Percentiles rank a stretch among this genome's conserved stretches.
phyloP scores from a whole-genome alignment of 2,329 filamentous ascomycete species.

The Phialophora tarda region DNA sequence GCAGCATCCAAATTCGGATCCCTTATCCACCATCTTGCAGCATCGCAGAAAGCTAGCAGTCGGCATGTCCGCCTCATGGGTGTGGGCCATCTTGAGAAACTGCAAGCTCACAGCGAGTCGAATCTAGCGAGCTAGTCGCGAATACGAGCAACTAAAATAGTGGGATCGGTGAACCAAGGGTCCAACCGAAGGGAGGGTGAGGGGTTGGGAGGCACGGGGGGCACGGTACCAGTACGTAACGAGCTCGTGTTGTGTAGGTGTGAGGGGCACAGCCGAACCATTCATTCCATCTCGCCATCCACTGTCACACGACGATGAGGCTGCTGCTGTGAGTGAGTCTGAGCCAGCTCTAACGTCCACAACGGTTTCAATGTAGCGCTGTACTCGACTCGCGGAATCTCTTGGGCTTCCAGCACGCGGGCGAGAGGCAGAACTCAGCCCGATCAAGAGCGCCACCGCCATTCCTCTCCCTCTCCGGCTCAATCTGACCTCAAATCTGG shows the following conservation, averaged over 20 bases:
- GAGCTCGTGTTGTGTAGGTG: background rate
- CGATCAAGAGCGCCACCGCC: background rate
- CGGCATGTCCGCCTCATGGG: background rate
- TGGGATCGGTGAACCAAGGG: background rate
- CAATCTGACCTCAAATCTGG: background rate
- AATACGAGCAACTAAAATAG: background rate
- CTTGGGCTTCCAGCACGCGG: no score
- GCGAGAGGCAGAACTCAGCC: background rate
- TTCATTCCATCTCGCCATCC: background rate
- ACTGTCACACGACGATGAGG: background rate
- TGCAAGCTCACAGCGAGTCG: background rate
- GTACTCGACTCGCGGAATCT: background rate
- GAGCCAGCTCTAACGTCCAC: background rate
- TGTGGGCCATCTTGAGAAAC: background rate
- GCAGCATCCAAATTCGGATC: background rate
- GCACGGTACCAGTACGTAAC: background rate
- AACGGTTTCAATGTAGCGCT: background rate
- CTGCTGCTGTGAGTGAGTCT: background rate
- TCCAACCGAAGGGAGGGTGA: background rate
- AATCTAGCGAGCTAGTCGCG: background rate
- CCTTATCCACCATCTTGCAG: background rate
- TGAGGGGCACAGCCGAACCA: background rate
- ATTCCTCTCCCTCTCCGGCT: background rate
- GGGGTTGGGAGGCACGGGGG: no score
- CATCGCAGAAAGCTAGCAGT: background rate